Evolutionary conservation across 208 protist genomes (phyloP), one percentile per base, ranked within the genome.

Genomic region (Naegleria fowleri): DNA sequence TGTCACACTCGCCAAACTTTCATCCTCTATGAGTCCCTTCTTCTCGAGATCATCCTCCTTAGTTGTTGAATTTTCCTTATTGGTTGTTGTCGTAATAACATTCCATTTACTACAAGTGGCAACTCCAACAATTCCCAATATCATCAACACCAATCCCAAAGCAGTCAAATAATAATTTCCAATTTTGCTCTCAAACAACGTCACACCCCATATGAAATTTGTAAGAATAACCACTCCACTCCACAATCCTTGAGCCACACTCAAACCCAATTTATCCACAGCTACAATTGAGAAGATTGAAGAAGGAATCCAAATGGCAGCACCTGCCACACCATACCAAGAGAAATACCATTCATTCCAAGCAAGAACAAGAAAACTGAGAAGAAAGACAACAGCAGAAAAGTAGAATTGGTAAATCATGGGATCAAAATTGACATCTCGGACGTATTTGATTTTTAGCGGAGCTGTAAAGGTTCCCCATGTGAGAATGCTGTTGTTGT

Each of bases 381-480:
- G 13, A 22, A 59, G 11, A 48, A 55, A 55, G 9, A 90, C 36
- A 0, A 38, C 39, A 59, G 29, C 7, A 36, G 39, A 55, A 83
- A 41, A 86, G 48, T 90, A 90, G 9, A 90, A 51, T 85, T 90
- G 88, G 15, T 36, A 51, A 33, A 90, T 41, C 29, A 90, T 83
- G 36, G 88, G 88, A 85, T 90, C 88, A 51, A 90, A 67, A 3
- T 67, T 29, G 22, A 67, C 55, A 19, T 67, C 22, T 67, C 55
- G 11, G 22, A 67, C 55, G 19, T 29, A 67, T 67, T 67, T 67
- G 22, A 67, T 29, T 67, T 67, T 67, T 0, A 67, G 11, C 2
- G 55, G 55, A 15, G 22, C 11, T 15, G 22, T 29, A 19, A 67
- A 67, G 1, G 55, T 67, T 67, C 55, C 55, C 55, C 55, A 67